These are phyloP conservation scores for Eucalyptus marginata DNA, from an alignment of 345 rosid genomes.

Conservation along the genomic window DNA sequence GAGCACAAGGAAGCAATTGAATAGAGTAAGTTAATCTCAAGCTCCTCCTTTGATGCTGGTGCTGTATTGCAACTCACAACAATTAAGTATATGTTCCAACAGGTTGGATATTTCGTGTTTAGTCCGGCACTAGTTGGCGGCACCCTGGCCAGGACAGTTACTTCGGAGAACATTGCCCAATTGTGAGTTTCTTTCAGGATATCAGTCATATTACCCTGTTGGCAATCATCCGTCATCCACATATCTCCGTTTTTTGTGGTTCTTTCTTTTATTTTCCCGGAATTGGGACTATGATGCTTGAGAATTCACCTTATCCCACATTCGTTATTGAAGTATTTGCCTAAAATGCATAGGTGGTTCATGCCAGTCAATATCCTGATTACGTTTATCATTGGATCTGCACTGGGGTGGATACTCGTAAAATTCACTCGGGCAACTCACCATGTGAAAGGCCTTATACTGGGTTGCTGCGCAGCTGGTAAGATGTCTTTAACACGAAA, in stretches of 20 bases:
- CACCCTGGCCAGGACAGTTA: constrained; percentile 26
- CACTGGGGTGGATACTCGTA: constrained; percentile 31
- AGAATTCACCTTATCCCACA: background rate
- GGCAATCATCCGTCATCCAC: background rate
- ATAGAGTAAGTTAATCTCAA: constrained; percentile 2
- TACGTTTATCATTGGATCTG: constrained; percentile 26
- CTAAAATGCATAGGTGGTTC: constrained; percentile 28
- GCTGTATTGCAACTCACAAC: background rate
- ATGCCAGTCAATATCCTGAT: constrained; percentile 40
- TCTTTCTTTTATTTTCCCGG: background rate
- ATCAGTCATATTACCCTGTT: background rate
- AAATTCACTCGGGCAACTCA: constrained; percentile 19
- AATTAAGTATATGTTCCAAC: background rate
- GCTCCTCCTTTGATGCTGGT: background rate
- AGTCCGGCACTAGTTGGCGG: constrained; percentile 27
- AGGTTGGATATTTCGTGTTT: constrained; percentile 28
- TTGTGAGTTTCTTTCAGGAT: constrained; percentile 17
- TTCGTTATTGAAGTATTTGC: background rate
- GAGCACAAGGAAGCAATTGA: constrained; percentile 9
- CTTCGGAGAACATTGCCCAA: constrained; percentile 8
- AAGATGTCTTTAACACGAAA: background rate
- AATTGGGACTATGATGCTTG: background rate
- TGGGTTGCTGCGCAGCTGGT: constrained; percentile 49
- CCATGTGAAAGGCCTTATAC: constrained; percentile 27
- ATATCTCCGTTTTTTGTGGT: background rate